Evolutionary conservation across 345 rosid genomes (phyloP).

Genomic region (Heritiera fomes): DNA sequence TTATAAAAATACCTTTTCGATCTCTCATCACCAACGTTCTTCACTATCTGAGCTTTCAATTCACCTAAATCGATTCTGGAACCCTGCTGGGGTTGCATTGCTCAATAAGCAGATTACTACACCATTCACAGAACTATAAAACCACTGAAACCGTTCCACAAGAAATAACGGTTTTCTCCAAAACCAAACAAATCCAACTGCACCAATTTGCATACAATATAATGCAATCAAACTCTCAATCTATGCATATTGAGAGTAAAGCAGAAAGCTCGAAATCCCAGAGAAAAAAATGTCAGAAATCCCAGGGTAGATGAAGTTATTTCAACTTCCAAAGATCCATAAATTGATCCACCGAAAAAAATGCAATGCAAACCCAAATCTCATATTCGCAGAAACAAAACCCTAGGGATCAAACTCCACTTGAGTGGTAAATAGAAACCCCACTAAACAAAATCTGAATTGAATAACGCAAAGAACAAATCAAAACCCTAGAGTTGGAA

Average conservation of each 20-base stretch:
- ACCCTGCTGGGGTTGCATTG: slow-evolving; percentile 80
- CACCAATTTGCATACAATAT: slow-evolving; percentile 31
- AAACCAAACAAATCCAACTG: slow-evolving; percentile 35
- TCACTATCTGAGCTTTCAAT: slow-evolving; percentile 67
- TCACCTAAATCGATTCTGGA: slow-evolving; percentile 82
- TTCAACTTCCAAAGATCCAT: slow-evolving; percentile 34
- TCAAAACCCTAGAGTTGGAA: slow-evolving; percentile 61
- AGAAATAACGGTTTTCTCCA: slow-evolving; percentile 36
- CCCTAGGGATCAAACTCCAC: slow-evolving; percentile 63
- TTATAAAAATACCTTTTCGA: slow-evolving; percentile 70
- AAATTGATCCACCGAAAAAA: slow-evolving; percentile 38
- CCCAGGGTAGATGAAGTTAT: slow-evolving; percentile 23
- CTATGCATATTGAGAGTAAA: slow-evolving; percentile 50
- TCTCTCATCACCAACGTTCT: slow-evolving; percentile 86
- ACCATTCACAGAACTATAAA: slow-evolving; percentile 39
- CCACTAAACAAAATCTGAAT: slow-evolving; percentile 23
- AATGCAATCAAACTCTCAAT: slow-evolving; percentile 46
- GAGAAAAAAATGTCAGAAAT: slow-evolving; percentile 17
- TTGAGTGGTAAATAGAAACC: slow-evolving; percentile 34
- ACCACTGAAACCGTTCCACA: slow-evolving; percentile 29
- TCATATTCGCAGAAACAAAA: slow-evolving; percentile 55
- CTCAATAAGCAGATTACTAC: slow-evolving; percentile 48
- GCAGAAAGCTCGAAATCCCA: slow-evolving; percentile 25
- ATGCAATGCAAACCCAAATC: slow-evolving; percentile 64
- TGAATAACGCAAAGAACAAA: slow-evolving; percentile 30